Conservation (phyloP, 768 basidiomycete species). For the Saitozyma podzolica region DNA sequence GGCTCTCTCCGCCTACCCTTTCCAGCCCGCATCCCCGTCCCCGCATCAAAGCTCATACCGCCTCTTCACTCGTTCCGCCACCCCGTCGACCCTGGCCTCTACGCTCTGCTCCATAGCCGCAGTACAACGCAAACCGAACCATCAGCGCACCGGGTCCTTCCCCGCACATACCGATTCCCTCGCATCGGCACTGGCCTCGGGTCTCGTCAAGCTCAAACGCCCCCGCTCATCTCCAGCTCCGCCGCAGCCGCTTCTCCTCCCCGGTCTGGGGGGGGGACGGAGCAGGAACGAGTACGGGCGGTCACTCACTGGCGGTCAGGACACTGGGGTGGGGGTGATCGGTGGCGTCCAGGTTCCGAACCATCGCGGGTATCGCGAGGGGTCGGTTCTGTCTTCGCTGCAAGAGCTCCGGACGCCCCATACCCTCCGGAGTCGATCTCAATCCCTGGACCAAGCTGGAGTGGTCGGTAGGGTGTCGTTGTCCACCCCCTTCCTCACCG, state of each 20-base stretch:
- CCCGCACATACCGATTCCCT: background rate
- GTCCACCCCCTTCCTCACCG: background rate
- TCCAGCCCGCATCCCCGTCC: too few relatives aligned
- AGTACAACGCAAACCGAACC: too few relatives aligned
- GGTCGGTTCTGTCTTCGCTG: background rate
- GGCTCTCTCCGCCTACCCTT: too few relatives aligned
- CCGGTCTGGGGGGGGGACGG: conserved; percentile 22
- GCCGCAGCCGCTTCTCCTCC: conserved; percentile 5
- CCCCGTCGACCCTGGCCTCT: too few relatives aligned
- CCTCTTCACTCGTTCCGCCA: too few relatives aligned
- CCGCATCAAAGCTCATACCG: too few relatives aligned
- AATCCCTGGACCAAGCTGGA: background rate
- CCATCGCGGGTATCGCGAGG: background rate
- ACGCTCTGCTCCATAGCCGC: too few relatives aligned
- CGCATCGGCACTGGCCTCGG: background rate
- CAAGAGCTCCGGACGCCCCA: background rate
- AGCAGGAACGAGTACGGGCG: conserved; percentile 19
- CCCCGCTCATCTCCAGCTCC: background rate
- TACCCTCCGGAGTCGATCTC: background rate
- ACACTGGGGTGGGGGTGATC: conserved; percentile 27
- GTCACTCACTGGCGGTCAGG: conserved; percentile 21
- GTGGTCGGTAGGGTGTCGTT: background rate
- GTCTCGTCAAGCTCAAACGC: background rate
- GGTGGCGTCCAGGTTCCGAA: conserved; percentile 10
- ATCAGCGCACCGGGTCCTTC: too few relatives aligned